Conservation (phyloP, 495 filamentous ascomycete species). For the Penicillium roqueforti region DNA sequence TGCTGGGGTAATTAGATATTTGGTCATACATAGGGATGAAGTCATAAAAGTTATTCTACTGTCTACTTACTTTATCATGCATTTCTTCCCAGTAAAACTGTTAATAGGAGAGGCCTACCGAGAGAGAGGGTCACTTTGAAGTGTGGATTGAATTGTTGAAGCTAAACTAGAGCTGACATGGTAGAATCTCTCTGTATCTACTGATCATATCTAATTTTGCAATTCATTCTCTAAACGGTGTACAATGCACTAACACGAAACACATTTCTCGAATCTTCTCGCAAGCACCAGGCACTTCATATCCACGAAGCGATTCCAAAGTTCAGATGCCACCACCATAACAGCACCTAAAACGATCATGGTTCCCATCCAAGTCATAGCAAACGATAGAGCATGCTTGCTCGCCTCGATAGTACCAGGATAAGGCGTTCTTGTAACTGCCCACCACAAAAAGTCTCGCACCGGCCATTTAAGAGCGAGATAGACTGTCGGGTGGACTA, state of each 20-base stretch:
- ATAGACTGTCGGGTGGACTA: constrained; percentile 21
- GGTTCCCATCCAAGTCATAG: not conserved
- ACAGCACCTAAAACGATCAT: not conserved
- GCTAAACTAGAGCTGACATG: no score
- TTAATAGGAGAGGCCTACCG: not conserved
- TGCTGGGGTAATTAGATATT: constrained; percentile 24
- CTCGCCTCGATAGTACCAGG: not conserved
- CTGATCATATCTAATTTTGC: not conserved
- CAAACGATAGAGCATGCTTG: not conserved
- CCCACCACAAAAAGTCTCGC: constrained; percentile 13
- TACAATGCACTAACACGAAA: not conserved
- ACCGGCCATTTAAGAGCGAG: constrained; percentile 19
- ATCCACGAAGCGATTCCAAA: not conserved
- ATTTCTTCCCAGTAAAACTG: not conserved
- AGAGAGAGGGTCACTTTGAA: no score
- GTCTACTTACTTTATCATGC: not conserved
- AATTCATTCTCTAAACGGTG: not conserved
- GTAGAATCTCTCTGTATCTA: no score
- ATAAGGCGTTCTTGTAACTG: not conserved
- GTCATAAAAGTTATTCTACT: constrained; percentile 15
- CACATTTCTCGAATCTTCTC: not conserved
- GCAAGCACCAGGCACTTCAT: not conserved
- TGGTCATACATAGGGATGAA: constrained; percentile 16
- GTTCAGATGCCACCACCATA: not conserved
- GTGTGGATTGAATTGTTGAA: no score